Percentiles rank a stretch among this genome's conserved stretches.
phyloP scores from a whole-genome alignment of 1,284 basidiomycete species.

The Microbotryum saponariae region DNA sequence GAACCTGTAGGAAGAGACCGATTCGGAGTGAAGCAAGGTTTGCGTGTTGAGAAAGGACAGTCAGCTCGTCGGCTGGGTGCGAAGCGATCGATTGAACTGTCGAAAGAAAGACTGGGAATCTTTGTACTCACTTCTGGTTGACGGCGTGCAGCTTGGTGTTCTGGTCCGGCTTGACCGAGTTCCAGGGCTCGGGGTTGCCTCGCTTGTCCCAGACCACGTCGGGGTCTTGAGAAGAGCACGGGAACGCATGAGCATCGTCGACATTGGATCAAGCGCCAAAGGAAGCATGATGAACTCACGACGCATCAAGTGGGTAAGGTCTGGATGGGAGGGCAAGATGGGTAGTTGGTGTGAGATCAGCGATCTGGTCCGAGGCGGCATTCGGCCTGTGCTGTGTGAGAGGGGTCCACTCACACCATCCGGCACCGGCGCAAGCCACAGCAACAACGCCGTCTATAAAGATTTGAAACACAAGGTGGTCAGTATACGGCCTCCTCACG shows the following conservation, averaged over 20 bases:
- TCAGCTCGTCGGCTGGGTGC: no score
- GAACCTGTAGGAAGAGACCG: no score
- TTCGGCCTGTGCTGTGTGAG: no score
- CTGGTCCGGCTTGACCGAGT: no score
- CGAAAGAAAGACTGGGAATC: no score
- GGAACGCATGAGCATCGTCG: no score
- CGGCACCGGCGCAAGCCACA: conserved; percentile 3
- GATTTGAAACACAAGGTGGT: background rate
- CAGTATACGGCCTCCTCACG: background rate
- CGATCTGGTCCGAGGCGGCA: background rate
- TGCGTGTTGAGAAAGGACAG: no score
- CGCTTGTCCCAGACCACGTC: conserved; percentile 2
- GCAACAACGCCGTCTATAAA: background rate
- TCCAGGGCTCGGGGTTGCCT: conserved; percentile 3
- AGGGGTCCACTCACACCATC: conserved; percentile 4
- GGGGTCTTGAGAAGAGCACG: background rate
- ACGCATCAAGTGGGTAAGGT: conserved; percentile 6
- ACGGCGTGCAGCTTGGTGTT: no score
- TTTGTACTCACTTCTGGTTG: no score
- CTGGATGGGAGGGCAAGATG: background rate
- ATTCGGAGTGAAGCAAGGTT: no score
- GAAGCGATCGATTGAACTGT: no score
- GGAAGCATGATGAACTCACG: background rate
- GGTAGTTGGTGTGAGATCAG: background rate
- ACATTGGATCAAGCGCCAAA: no score